phyloP scores from a whole-genome alignment of 352 stramenopile species.

The Bremia lactucae region DNA sequence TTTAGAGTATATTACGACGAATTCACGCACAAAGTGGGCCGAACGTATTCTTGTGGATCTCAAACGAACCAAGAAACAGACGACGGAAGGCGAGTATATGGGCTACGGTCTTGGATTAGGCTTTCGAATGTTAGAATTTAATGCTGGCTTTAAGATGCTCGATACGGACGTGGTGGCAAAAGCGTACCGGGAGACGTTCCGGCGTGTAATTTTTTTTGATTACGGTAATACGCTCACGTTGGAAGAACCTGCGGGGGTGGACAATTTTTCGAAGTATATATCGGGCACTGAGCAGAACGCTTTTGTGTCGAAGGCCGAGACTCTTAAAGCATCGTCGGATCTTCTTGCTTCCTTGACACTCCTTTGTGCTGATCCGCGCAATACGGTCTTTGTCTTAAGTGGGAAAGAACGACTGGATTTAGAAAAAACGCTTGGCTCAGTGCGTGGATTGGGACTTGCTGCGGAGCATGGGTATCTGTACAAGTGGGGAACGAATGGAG shows the following conservation, averaged over 20 bases:
- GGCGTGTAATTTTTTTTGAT: constrained; percentile 94
- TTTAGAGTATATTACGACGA: constrained; percentile 88
- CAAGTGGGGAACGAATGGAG: constrained; percentile 74
- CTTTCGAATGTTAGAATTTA: constrained; percentile 95
- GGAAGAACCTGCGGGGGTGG: constrained; percentile 59
- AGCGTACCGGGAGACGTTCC: constrained; percentile 78
- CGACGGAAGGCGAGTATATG: constrained; percentile 87
- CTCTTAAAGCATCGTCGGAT: constrained; percentile 33
- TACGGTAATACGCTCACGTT: constrained; percentile 96
- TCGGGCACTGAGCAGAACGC: constrained; percentile 19
- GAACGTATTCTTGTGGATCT: constrained; percentile 95
- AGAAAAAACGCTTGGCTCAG: constrained; percentile 88
- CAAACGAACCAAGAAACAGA: constrained; percentile 88
- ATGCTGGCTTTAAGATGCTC: constrained; percentile 91
- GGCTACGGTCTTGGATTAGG: constrained; percentile 91
- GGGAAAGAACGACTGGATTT: constrained; percentile 93
- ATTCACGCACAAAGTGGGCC: constrained; percentile 95
- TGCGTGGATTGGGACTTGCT: constrained; percentile 92
- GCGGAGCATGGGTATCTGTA: constrained; percentile 99
- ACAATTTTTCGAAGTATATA: constrained; percentile 84
- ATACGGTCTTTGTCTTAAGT: constrained; percentile 98
- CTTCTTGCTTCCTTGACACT: constrained; percentile 85
- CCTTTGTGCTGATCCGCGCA: constrained; percentile 91
- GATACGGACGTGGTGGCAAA: constrained; percentile 86
- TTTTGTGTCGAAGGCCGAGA: constrained; percentile 21